phyloP scores from a whole-genome alignment of 2,329 filamentous ascomycete species.

The Aspergillus candidus region DNA sequence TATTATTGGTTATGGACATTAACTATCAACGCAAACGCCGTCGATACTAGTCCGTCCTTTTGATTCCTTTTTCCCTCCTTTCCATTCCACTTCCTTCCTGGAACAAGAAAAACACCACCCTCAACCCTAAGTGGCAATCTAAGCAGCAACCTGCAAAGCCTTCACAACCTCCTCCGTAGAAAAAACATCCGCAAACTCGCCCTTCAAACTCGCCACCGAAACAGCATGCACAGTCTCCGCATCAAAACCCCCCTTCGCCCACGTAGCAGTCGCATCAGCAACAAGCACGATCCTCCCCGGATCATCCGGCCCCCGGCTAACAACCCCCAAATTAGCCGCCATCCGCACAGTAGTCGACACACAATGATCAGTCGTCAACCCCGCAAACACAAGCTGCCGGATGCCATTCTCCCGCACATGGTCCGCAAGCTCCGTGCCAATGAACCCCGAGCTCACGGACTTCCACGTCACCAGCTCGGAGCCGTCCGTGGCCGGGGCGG shows the following conservation, averaged over 20 bases:
- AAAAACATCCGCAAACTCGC: conserved; percentile 42
- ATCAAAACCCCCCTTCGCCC: conserved; percentile 38
- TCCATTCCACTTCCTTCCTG: too few relatives aligned
- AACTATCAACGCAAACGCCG: too few relatives aligned
- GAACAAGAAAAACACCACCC: too few relatives aligned
- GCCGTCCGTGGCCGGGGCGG: conserved; percentile 21
- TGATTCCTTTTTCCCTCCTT: too few relatives aligned
- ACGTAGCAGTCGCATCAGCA: conserved; percentile 44
- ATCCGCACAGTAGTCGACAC: conserved; percentile 46
- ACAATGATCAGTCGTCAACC: conserved; percentile 47
- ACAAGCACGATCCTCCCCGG: conserved; percentile 38
- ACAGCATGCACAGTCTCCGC: conserved; percentile 44
- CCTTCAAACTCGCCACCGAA: conserved; percentile 40
- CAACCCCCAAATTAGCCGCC: conserved; percentile 43
- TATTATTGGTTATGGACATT: too few relatives aligned
- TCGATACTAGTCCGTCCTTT: too few relatives aligned
- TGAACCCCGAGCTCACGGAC: conserved; percentile 43
- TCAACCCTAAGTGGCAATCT: too few relatives aligned
- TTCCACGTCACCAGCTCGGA: conserved; percentile 41
- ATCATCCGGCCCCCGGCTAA: conserved; percentile 23
- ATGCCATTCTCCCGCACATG: conserved; percentile 30
- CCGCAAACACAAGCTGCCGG: conserved; percentile 37
- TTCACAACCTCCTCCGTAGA: conserved; percentile 33
- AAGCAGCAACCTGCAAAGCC: too few relatives aligned
- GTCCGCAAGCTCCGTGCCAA: conserved; percentile 40